A percentile compares a stretch with the other conserved stretches of the same genome.
These are phyloP conservation scores for Colletotrichum sp. DNA, from an alignment of 2,329 filamentous ascomycete species.

Conservation along the genomic window DNA sequence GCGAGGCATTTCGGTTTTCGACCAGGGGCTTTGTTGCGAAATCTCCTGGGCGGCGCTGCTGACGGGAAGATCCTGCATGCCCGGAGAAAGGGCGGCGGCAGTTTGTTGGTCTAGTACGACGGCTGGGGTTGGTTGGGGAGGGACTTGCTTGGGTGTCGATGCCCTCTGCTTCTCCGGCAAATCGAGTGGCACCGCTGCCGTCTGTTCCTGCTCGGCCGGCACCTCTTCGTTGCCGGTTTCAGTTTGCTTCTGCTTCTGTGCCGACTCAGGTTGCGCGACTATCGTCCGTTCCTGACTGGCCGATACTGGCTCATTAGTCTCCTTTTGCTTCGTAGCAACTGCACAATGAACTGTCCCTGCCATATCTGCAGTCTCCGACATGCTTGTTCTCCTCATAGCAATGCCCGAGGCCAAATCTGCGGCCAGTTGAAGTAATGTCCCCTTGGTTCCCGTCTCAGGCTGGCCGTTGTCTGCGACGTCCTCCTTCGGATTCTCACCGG, in stretches of 20 bases:
- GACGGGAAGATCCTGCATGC: too few relatives aligned
- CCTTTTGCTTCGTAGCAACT: neutral
- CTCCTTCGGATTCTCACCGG: neutral
- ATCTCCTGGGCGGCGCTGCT: neutral
- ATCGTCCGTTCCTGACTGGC: neutral
- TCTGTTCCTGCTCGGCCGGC: neutral
- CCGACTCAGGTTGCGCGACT: neutral
- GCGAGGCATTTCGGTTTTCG: neutral
- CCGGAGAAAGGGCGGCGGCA: neutral
- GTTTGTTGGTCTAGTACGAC: neutral
- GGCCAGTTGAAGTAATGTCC: neutral
- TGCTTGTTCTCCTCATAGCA: neutral
- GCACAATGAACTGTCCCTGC: neutral
- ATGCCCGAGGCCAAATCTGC: neutral
- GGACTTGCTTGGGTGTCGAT: neutral
- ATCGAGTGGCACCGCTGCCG: neutral
- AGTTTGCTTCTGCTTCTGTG: neutral
- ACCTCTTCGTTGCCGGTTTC: neutral
- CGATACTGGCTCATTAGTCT: neutral
- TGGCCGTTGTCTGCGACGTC: neutral
- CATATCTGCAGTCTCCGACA: neutral
- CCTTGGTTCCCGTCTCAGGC: neutral
- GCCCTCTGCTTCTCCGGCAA: neutral
- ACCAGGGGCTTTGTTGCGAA: slow-evolving; percentile 3
- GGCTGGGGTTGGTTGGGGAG: neutral